Base-by-base conservation (phyloP, 2,329 filamentous ascomycete genomes). In the Amesomyces nigricolor region DNA sequence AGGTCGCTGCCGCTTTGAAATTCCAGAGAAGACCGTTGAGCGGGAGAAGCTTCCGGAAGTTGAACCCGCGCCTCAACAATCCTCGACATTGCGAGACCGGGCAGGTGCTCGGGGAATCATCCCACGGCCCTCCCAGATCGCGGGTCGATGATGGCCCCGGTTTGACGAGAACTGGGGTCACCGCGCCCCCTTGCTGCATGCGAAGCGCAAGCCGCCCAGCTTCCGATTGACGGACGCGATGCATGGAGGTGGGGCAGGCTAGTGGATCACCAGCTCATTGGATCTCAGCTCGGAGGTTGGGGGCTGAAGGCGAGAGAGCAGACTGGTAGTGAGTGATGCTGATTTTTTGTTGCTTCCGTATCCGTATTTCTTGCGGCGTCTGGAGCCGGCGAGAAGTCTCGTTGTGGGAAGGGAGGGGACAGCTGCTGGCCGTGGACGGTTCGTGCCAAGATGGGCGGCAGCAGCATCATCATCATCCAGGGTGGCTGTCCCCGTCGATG, bases 41-140 rank as follows among this genome's bases (percentile, higher is more conserved):
- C 52, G 52, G 58, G 56, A 61, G 57, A 59, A 58, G 53, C 30
- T 61, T 62, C 60, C 60, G 60, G 60, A 61, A 61, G 49, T 51
- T 50, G 52, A 56, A 29, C 26, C 29, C 3, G 47, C 37, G 19
- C 46, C 29, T 13, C 37, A 29, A 44, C 26, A 8, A 37, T 6
- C n/a, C 10, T n/a, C 26, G 19, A 19, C 39, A n/a, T 16, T 13
- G 37, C 38, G 32, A 35, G 44, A 50, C 32, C 26, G 22, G 17
- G 51, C 37, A 43, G 49, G 48, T 52, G 51, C 56, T 50, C 55
- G 56, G 59, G 44, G 57, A 46, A 59, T 59, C 56, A 52, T 58
- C 55, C 52, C 54, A 47, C 35, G 35, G 32, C 42, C 11, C 56
- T 52, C 40, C 58, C 32, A 56, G 47, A 56, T 61, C 53, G 55